Conservation (phyloP, 805 yeast species). For the Groenewaldozyma salmanticensis region DNA sequence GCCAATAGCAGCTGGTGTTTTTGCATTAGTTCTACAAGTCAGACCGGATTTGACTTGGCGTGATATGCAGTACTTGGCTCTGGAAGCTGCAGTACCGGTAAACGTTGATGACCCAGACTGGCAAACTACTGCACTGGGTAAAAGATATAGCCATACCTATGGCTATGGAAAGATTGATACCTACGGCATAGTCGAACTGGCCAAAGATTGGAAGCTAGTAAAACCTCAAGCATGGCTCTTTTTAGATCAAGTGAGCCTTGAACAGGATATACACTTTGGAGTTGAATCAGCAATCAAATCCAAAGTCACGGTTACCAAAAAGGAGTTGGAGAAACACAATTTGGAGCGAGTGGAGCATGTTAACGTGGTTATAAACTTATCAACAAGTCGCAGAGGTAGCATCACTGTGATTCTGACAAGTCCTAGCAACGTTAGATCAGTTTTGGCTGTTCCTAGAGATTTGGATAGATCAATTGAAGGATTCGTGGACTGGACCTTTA, state of each 20-base stretch:
- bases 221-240: slow-evolving; percentile 85
- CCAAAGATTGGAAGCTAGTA: slow-evolving; percentile 70
- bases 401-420: slow-evolving; percentile 56
- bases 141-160: slow-evolving; percentile 69
- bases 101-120: slow-evolving; percentile 59
- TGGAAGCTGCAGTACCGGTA: slow-evolving; percentile 60
- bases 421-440: slow-evolving; percentile 66
- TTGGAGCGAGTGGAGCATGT: slow-evolving; percentile 76
- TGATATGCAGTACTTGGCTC: slow-evolving; percentile 79
- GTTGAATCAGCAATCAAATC: slow-evolving; percentile 18
- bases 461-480: slow-evolving; percentile 51
- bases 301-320: slow-evolving; percentile 31
- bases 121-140: slow-evolving; percentile 60
- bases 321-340: slow-evolving; percentile 45
- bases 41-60: slow-evolving; percentile 92
- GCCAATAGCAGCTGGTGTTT: slow-evolving; percentile 95
- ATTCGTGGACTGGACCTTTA: slow-evolving; percentile 77
- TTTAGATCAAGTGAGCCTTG: slow-evolving; percentile 33
- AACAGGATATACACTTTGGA: slow-evolving; percentile 14
- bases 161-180: slow-evolving; percentile 94
- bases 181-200: slow-evolving; percentile 56
- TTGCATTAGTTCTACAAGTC: slow-evolving; percentile 68
- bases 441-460: slow-evolving; percentile 59
- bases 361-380: slow-evolving; percentile 66
- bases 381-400: slow-evolving; percentile 57